Percentiles rank a stretch among this genome's conserved stretches.
These are phyloP conservation scores for Salix brachista DNA, from an alignment of 345 rosid genomes.

Conservation along the genomic window DNA sequence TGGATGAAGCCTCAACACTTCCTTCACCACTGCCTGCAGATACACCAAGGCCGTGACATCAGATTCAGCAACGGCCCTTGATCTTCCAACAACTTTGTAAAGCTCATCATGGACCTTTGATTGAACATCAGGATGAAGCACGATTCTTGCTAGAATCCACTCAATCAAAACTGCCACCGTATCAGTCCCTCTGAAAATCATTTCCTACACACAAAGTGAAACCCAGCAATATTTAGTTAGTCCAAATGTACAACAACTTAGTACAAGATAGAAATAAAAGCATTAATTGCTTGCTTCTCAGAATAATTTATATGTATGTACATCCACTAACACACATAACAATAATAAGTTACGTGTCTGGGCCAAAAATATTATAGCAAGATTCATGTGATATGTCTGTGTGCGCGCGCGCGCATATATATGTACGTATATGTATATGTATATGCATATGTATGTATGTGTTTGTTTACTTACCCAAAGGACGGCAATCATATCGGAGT, in stretches of 20 bases:
- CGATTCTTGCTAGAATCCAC: conserved; percentile 88
- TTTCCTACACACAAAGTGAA: conserved; percentile 45
- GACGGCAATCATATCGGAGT: conserved; percentile 69
- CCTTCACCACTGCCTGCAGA: conserved; percentile 72
- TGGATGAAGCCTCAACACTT: conserved; percentile 78
- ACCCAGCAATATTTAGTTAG: conserved; percentile 1
- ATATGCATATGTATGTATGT: neutral
- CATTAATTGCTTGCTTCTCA: neutral
- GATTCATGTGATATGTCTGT: neutral
- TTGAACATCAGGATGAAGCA: conserved; percentile 55
- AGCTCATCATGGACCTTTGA: conserved; percentile 71
- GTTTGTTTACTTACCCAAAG: conserved; percentile 52
- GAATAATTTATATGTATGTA: neutral
- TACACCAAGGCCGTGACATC: conserved; percentile 44
- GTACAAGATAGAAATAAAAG: neutral
- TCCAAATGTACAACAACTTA: neutral
- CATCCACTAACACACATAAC: neutral
- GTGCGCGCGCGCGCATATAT: too few species aligned
- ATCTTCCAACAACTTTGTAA: conserved; percentile 55
- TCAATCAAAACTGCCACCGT: conserved; percentile 83
- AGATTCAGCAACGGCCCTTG: conserved; percentile 50
- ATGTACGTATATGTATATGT: too few species aligned
- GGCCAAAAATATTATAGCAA: neutral
- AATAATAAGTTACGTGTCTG: neutral
- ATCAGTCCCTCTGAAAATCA: conserved; percentile 88